Conservation (phyloP, 257 asterid genomes). For the Lithospermum erythrorhizon region DNA sequence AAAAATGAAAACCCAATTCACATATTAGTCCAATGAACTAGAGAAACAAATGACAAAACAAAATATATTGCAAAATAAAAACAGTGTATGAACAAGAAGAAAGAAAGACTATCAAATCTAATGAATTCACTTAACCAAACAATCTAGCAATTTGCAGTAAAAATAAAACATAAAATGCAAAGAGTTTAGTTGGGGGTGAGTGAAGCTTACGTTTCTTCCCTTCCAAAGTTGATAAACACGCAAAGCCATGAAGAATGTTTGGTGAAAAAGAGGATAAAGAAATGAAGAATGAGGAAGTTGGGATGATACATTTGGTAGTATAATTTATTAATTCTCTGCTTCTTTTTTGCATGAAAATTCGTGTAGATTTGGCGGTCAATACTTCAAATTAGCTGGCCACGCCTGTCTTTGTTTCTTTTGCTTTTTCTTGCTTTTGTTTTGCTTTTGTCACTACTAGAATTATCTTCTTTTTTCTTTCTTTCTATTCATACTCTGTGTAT, state of each 20-base stretch:
- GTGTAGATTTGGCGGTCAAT: slow-evolving; percentile 27
- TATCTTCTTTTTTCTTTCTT: too few species aligned
- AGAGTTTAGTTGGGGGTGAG: not conserved
- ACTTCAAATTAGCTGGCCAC: slow-evolving; percentile 18
- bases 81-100: not conserved
- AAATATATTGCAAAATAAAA: too few species aligned
- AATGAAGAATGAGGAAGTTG: slow-evolving; percentile 2
- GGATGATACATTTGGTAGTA: slow-evolving; percentile 9
- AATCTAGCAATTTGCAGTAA: too few species aligned
- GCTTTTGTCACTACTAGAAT: not conserved
- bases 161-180: not conserved
- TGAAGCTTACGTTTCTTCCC: slow-evolving; percentile 23
- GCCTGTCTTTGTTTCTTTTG: not conserved
- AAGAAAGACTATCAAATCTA: too few species aligned
- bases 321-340: not conserved
- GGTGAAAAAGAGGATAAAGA: slow-evolving; percentile 4
- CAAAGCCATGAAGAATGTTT: slow-evolving; percentile 23
- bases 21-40: too few species aligned
- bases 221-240: slow-evolving; percentile 28
- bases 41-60: too few species aligned
- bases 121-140: too few species aligned
- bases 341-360: slow-evolving; percentile 21
- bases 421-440: not conserved
- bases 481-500: too few species aligned
- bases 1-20: too few species aligned